Conservation (phyloP, 2,329 filamentous ascomycete species). For the Aspergillus intermedius region DNA sequence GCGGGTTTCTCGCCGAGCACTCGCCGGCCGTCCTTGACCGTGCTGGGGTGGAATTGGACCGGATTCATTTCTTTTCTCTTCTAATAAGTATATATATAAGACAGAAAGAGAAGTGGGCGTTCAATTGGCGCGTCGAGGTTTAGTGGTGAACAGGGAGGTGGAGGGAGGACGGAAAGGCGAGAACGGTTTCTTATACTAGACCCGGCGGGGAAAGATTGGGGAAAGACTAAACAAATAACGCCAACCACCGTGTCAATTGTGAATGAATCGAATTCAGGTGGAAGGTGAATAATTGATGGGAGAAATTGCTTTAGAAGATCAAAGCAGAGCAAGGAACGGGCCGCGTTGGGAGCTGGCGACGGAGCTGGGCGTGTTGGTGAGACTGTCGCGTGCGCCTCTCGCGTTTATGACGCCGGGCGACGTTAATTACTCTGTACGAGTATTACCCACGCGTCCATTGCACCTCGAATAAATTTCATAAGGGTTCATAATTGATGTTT, state of each 20-base stretch:
- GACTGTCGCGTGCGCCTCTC: background rate
- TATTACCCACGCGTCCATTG: background rate
- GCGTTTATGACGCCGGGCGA: background rate
- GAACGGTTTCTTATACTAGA: background rate
- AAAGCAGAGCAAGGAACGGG: background rate
- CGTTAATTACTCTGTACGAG: no score
- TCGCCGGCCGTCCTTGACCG: slow-evolving; percentile 32
- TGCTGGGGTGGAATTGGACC: slow-evolving; percentile 22
- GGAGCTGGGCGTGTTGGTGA: background rate
- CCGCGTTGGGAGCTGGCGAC: background rate
- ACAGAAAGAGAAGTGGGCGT: background rate
- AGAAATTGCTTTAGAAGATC: background rate
- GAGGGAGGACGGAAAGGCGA: background rate
- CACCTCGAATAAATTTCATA: background rate
- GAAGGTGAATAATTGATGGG: background rate
- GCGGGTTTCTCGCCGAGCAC: slow-evolving; percentile 36
- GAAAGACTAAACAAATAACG: background rate
- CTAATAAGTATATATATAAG: background rate
- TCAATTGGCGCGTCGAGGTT: background rate
- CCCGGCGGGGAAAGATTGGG: background rate
- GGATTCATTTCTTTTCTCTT: slow-evolving; percentile 2
- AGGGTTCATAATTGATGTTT: slow-evolving; percentile 1
- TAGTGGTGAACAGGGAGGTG: background rate
- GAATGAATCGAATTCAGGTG: background rate
- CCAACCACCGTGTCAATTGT: background rate